Evolutionary conservation across 331 rosid genomes (phyloP), one percentile per base, ranked within the genome.

Genomic region (Arachis monticola): DNA sequence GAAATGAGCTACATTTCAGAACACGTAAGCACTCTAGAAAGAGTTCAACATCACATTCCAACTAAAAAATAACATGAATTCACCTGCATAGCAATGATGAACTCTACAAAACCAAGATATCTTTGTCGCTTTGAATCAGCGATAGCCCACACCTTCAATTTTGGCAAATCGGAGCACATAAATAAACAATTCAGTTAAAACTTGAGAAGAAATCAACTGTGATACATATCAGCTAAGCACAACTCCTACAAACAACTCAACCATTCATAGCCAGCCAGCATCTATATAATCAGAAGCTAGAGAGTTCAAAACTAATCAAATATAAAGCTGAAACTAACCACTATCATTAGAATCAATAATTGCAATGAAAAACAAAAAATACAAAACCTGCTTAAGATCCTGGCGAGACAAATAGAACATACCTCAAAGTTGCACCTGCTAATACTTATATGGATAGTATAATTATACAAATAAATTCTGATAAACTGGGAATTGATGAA

Each of bases 91-190:
- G 22, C 22, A 53, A 85, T 76, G 70, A 93, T 72, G 52, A 93
- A 93, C 82, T 93, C 98, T 35, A 70, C 79, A 68, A 93, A 82
- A 56, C 97, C 96, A 71, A 93, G 96, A 83, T 87, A 93, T 14
- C 98, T 97, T 76, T 89, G 96, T 74, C 98, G 84, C 85, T 86
- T 93, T 1, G 92, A 89, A 83, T 93, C 98, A 35, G 98, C 88
- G 72, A 93, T 86, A 45, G 93, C 97, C 98, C 98, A 93, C 64
- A 87, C 90, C 98, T 93, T 38, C 22, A 58, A 57, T 38, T 74
- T 74, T 48, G 76, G 55, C 7, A 46, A 65, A 17, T 1, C 52
- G 61, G 67, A 59, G 60, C 58, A 63, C 50, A 69, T 11, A 50
- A 69, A 67, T 58, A 63, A 79, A 50, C 50, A 61, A 40, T 7